Evolutionary conservation across 768 basidiomycete genomes (phyloP).

Genomic region (Lyophyllum shimeji): DNA sequence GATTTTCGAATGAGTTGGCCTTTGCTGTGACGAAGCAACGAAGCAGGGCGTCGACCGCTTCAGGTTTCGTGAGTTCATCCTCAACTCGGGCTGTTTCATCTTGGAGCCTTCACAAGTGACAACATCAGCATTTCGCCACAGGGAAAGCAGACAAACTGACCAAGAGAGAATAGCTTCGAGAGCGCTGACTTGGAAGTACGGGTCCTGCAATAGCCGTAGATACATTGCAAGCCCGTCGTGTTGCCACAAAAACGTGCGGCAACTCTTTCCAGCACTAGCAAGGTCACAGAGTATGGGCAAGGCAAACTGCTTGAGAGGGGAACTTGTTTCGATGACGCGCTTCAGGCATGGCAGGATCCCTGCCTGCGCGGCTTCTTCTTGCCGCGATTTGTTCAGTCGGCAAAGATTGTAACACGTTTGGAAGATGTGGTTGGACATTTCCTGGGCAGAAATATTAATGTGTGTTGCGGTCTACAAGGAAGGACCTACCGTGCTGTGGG

Average conservation of each 20-base stretch:
- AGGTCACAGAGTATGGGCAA: constrained; percentile 96
- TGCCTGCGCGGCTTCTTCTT: constrained; percentile 96
- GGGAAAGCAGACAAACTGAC: constrained; percentile 39
- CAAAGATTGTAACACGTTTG: constrained; percentile 98
- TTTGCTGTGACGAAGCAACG: constrained; percentile 83
- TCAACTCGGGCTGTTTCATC: constrained; percentile 95
- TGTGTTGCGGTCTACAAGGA: neutral
- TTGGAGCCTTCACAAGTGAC: constrained; percentile 65
- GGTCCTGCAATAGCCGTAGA: constrained; percentile 73
- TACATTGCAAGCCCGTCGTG: constrained; percentile 88
- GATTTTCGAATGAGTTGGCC: constrained; percentile 87
- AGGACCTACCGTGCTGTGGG: constrained; percentile 72
- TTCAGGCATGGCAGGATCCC: constrained; percentile 93
- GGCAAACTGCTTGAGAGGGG: constrained; percentile 95
- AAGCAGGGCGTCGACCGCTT: constrained; percentile 66
- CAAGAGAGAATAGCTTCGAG: constrained; percentile 90
- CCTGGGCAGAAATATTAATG: constrained; percentile 45
- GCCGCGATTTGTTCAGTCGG: constrained; percentile 88
- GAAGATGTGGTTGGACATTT: constrained; percentile 96
- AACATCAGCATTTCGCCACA: neutral
- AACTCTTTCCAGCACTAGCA: constrained; percentile 92
- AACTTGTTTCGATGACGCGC: constrained; percentile 82
- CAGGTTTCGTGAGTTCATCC: constrained; percentile 73
- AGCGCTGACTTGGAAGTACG: constrained; percentile 91
- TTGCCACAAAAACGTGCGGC: constrained; percentile 88